Percentiles rank a stretch among this genome's conserved stretches.
Evolutionary conservation across 495 filamentous ascomycete species (phyloP).

Genomic region (Aspergillus funiculosus): DNA sequence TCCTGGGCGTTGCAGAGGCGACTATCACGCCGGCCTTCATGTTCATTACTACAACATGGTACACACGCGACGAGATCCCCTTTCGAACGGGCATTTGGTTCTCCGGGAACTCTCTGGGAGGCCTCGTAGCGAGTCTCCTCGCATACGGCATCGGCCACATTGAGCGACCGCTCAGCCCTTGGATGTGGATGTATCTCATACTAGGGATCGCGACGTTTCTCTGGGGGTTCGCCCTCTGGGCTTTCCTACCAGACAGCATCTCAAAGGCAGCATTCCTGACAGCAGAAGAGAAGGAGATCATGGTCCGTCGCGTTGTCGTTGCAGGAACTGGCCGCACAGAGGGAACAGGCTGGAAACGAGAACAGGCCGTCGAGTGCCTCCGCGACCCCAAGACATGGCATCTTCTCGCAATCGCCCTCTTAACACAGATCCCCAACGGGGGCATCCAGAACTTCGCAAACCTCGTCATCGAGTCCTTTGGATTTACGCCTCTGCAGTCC

Average conservation of each 20-base stretch:
- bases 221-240: slow-evolving; percentile 49
- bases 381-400: slow-evolving; percentile 56
- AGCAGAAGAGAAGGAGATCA: slow-evolving; percentile 49
- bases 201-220: slow-evolving; percentile 49
- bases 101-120: slow-evolving; percentile 52
- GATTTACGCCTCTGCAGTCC: slow-evolving; percentile 37
- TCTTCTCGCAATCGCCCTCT: slow-evolving; percentile 53
- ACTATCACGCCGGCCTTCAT: slow-evolving; percentile 41
- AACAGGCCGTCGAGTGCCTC: slow-evolving; percentile 48
- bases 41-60: slow-evolving; percentile 41
- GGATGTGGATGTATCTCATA: slow-evolving; percentile 50
- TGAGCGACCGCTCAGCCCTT: slow-evolving; percentile 41
- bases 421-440: slow-evolving; percentile 42
- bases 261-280: slow-evolving; percentile 54
- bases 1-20: slow-evolving; percentile 49
- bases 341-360: slow-evolving; percentile 50
- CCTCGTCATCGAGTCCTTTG: slow-evolving; percentile 41
- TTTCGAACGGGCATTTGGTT: slow-evolving; percentile 58
- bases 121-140: slow-evolving; percentile 50
- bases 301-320: slow-evolving; percentile 43
- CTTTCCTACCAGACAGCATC: slow-evolving; percentile 56
- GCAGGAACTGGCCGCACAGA: slow-evolving; percentile 44
- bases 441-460: slow-evolving; percentile 43
- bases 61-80: slow-evolving; percentile 54
- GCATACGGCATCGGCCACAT: slow-evolving; percentile 54